Evolutionary conservation across 768 basidiomycete genomes (phyloP).

Genomic region (Sistotremastrum niveocremeum): DNA sequence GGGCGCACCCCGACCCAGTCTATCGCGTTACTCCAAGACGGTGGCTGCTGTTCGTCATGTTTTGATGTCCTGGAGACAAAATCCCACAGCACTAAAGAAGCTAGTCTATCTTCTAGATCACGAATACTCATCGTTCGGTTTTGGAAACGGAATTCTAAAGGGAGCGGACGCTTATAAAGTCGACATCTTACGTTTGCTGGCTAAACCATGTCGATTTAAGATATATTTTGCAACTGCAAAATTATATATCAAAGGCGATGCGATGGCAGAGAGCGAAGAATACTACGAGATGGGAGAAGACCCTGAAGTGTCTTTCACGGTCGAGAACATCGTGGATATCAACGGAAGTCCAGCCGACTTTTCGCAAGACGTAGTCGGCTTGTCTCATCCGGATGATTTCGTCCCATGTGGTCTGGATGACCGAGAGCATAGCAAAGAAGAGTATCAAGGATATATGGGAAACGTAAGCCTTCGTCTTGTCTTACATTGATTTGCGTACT

Average conservation of each 20-base stretch:
- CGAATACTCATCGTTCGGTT: slow-evolving; percentile 18
- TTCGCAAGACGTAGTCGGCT: background rate
- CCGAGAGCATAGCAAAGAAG: slow-evolving; percentile 18
- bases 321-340: too few relatives aligned
- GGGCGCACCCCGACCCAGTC: slow-evolving; percentile 7
- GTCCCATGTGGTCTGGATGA: slow-evolving; percentile 20
- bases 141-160: slow-evolving; percentile 20
- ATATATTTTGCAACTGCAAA: slow-evolving; percentile 25
- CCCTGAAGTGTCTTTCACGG: too few relatives aligned
- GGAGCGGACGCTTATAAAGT: slow-evolving; percentile 25
- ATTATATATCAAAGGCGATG: slow-evolving; percentile 12
- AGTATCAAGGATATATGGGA: slow-evolving; percentile 29
- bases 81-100: slow-evolving; percentile 6
- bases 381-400: slow-evolving; percentile 1
- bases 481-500: background rate
- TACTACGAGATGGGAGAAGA: too few relatives aligned
- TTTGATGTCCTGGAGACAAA: slow-evolving; percentile 23
- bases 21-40: slow-evolving; percentile 15
- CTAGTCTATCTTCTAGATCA: slow-evolving; percentile 23
- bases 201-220: slow-evolving; percentile 20
- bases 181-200: slow-evolving; percentile 18
- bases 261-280: too few relatives aligned
- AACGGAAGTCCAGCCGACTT: too few relatives aligned
- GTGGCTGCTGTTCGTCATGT: slow-evolving; percentile 16
- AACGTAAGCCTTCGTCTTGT: slow-evolving; percentile 18